phyloP scores from a whole-genome alignment of 176 grass and related monocot genomes.

The Leersia perrieri region DNA sequence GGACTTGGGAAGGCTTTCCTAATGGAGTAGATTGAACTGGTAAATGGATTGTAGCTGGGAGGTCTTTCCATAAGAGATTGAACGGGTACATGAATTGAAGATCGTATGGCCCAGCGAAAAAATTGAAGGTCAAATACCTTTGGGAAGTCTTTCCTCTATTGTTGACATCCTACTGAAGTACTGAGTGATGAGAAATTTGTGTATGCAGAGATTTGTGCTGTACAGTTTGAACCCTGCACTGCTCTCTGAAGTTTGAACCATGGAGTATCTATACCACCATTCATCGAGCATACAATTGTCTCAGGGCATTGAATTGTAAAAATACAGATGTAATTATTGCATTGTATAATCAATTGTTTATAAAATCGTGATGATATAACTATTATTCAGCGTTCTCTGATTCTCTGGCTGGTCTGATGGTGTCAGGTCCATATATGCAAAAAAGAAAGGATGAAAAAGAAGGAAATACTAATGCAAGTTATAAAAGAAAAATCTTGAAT shows the following conservation, averaged over 20 bases:
- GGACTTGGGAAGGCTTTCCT: no score
- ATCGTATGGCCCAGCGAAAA: no score
- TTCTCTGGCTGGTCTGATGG: not conserved
- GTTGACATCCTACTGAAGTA: not conserved
- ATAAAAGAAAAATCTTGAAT: not conserved
- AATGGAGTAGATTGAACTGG: no score
- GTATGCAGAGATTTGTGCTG: not conserved
- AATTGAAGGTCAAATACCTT: no score
- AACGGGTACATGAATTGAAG: no score
- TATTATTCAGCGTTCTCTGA: not conserved
- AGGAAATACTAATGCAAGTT: no score
- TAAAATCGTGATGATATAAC: not conserved
- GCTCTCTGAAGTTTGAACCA: not conserved
- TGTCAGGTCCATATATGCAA: no score
- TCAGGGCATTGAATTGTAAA: not conserved
- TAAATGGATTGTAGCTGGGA: no score
- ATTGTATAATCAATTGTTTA: constrained; percentile 6
- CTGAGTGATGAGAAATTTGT: not conserved
- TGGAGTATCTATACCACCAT: not conserved
- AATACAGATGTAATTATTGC: not conserved
- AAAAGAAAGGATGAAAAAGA: no score
- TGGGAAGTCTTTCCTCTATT: not conserved
- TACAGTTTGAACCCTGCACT: not conserved
- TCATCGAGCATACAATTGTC: not conserved
- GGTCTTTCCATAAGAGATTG: no score